Base-by-base conservation (phyloP, 2,329 filamentous ascomycete species). In the Arthrinium phaeospermum region DNA sequence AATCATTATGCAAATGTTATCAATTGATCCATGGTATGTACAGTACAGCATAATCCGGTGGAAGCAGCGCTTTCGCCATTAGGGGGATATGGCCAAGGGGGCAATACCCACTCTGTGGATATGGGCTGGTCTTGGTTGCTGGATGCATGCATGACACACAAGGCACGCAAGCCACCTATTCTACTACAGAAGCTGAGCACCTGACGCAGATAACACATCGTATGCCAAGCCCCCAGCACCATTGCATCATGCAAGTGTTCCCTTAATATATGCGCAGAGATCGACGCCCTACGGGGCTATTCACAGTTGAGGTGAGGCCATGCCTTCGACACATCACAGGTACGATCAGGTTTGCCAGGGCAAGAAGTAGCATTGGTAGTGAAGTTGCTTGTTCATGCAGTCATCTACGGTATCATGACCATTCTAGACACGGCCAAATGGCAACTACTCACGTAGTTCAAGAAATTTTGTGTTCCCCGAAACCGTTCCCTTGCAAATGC, bases 361-460 rank as follows among this genome's bases (percentile, higher is more conserved):
- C 30, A 22, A 64, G 34, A 24, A 41, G 57, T 64, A 41, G 19
- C 34, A 64, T 64, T 64, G 53, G 45, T 68, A 51, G 47, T 51
- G 47, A 70, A 30, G 68, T 70, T 69, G 68, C 68, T 51, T 70
- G 34, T 51, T 70, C 68, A 70, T 70, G 68, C 68, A 70, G 68
- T 70, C 68, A 70, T 57, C 68, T 57, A 57, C 68, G 68, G 68
- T 57, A 41, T 70, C 37, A 51, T 51, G 47, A 70, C 68, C 68
- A 70, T 70, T 70, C 57, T 34, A 70, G 68, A 44, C 46, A 47
- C 47, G 34, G 46, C 68, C 37, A 57, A 51, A 70, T 70, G 45
- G 68, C 68, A 70, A 70, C 68, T 70, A 57, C 67, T 41, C 67
- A 68, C 67, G 67, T 51, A 57, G 47, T 51, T 53, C 46, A 41